Evolutionary conservation across 768 basidiomycete genomes (phyloP).

Genomic region (Hortiboletus flavorubellus): DNA sequence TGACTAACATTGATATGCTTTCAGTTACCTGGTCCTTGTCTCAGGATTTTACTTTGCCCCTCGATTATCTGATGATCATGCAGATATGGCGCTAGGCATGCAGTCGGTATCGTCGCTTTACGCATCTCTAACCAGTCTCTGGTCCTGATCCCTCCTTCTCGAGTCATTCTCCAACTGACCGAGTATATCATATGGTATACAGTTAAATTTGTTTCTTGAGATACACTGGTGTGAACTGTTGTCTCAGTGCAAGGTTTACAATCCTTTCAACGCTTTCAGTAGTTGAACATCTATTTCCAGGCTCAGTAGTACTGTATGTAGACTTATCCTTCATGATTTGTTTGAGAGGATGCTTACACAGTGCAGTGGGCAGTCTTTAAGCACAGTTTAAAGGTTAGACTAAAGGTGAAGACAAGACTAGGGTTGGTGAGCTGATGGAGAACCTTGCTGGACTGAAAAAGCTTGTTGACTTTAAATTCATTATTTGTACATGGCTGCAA

Average conservation of each 20-base stretch:
- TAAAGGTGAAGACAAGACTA: no score
- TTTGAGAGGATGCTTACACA: no score
- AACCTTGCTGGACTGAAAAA: no score
- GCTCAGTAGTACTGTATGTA: neutral
- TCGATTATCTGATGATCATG: slow-evolving; percentile 22
- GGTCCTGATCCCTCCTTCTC: slow-evolving; percentile 9
- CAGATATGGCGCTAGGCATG: slow-evolving; percentile 6
- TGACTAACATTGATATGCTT: neutral
- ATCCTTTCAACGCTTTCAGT: slow-evolving; percentile 38
- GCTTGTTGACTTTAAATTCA: no score
- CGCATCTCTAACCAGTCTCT: slow-evolving; percentile 8
- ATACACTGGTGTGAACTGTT: slow-evolving; percentile 9
- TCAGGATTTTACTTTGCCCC: slow-evolving; percentile 95
- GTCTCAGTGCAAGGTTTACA: slow-evolving; percentile 55
- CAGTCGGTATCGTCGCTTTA: slow-evolving; percentile 4
- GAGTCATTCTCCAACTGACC: slow-evolving; percentile 2
- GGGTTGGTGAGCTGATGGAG: no score
- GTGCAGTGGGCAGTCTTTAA: no score
- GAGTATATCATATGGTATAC: slow-evolving; percentile 4
- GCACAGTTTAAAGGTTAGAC: no score
- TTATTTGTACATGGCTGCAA: no score
- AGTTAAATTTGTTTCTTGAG: slow-evolving; percentile 18
- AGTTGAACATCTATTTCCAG: no score
- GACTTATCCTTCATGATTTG: neutral
- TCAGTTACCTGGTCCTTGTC: slow-evolving; percentile 85